A percentile compares a stretch with the other conserved stretches of the same genome.
Evolutionary conservation across 2,329 filamentous ascomycete genomes (phyloP).

Genomic region (Xylariaceae sp.): DNA sequence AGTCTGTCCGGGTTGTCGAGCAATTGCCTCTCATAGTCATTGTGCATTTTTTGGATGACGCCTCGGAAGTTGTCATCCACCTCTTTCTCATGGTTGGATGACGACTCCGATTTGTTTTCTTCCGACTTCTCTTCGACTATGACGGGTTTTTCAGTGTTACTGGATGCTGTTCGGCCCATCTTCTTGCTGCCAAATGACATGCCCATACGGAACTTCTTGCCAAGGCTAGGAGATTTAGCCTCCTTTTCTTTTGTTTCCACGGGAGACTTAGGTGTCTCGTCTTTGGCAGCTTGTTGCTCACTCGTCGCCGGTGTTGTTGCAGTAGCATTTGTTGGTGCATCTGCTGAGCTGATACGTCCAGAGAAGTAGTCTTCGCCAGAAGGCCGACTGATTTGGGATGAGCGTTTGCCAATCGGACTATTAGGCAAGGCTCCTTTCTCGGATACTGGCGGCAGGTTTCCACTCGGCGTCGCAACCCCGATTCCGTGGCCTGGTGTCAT

Average conservation of each 20-base stretch:
- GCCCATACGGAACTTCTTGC: constrained; percentile 30
- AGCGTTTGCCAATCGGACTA: constrained; percentile 50
- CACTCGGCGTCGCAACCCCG: constrained; percentile 65
- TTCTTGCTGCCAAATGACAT: constrained; percentile 78
- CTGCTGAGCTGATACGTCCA: constrained; percentile 47
- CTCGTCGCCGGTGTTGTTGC: constrained; percentile 41
- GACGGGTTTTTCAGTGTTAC: constrained; percentile 66
- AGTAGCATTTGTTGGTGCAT: constrained; percentile 42
- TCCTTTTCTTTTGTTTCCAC: constrained; percentile 50
- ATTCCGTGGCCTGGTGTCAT: constrained; percentile 75
- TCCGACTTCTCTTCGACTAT: constrained; percentile 73
- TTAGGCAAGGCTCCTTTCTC: constrained; percentile 41
- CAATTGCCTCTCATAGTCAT: constrained; percentile 67
- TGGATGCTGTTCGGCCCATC: constrained; percentile 63
- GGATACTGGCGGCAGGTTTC: constrained; percentile 42
- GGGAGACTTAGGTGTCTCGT: constrained; percentile 42
- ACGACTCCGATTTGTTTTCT: constrained; percentile 53
- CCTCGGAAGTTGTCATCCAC: constrained; percentile 73
- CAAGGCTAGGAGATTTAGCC: constrained; percentile 48
- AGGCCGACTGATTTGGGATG: constrained; percentile 53
- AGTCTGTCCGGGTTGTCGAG: constrained; percentile 48
- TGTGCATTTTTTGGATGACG: constrained; percentile 66
- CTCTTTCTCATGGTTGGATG: constrained; percentile 64
- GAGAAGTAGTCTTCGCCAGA: constrained; percentile 78
- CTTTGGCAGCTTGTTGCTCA: constrained; percentile 35